Evolutionary conservation across 805 yeast genomes (phyloP).

Genomic region (Hemisphaericaspora nanyangensis): DNA sequence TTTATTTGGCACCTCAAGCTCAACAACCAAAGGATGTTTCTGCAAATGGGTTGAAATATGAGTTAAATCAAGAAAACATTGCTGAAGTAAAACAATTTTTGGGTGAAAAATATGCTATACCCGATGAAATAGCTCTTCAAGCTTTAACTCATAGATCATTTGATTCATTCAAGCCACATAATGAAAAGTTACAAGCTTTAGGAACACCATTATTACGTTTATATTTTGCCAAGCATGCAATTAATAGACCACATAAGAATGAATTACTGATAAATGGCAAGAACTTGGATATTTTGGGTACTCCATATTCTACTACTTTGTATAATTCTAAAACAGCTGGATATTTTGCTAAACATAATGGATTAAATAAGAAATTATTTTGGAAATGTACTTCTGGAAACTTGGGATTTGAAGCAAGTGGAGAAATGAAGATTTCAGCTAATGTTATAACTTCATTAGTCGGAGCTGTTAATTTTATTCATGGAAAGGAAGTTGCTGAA

Average conservation of each 20-base stretch:
- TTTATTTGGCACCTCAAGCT: not conserved
- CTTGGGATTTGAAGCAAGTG: conserved; percentile 44
- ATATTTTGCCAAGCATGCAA: conserved; percentile 41
- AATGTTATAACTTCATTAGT: conserved; percentile 57
- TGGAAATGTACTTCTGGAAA: conserved; percentile 60
- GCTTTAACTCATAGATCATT: conserved; percentile 90
- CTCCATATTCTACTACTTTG: conserved; percentile 47
- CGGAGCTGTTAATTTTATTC: conserved; percentile 63
- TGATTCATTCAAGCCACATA: conserved; percentile 86
- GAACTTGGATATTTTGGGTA: conserved; percentile 60
- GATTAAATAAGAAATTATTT: conserved; percentile 53
- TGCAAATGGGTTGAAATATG: conserved; percentile 45
- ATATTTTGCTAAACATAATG: conserved; percentile 45
- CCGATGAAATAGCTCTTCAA: conserved; percentile 66
- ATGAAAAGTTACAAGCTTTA: conserved; percentile 74
- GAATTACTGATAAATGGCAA: conserved; percentile 41
- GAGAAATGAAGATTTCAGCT: conserved; percentile 53
- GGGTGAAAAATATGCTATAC: conserved; percentile 45
- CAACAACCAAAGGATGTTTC: conserved; percentile 14
- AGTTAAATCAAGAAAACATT: conserved; percentile 46
- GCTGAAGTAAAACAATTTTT: conserved; percentile 47
- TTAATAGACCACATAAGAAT: conserved; percentile 22
- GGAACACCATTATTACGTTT: conserved; percentile 63
- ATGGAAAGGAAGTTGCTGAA: conserved; percentile 58
- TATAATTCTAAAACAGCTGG: conserved; percentile 50